Evolutionary conservation across 768 basidiomycete genomes (phyloP).

Genomic region (Bullera alba): DNA sequence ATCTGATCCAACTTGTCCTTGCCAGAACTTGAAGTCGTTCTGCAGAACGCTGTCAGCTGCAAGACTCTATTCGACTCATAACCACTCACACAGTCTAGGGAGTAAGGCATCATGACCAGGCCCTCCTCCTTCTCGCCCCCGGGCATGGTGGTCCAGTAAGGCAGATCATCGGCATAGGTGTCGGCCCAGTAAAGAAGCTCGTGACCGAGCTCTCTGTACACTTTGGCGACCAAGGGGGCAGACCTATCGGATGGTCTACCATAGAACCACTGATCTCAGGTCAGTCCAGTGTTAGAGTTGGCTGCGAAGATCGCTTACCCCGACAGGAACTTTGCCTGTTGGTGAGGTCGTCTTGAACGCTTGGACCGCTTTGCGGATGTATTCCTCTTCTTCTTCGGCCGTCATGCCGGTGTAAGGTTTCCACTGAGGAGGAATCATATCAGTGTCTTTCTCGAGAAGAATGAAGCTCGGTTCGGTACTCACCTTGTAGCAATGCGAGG

Average conservation of each 20-base stretch:
- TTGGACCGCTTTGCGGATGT: slow-evolving; percentile 25
- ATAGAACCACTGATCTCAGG: slow-evolving; percentile 12
- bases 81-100: slow-evolving; percentile 20
- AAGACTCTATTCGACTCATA: background rate
- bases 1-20: slow-evolving; percentile 18
- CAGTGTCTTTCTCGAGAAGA: background rate
- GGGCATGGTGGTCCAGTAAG: slow-evolving; percentile 26
- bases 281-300: background rate
- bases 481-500: slow-evolving; percentile 22
- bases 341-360: slow-evolving; percentile 24
- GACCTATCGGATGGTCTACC: slow-evolving; percentile 22
- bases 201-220: slow-evolving; percentile 33
- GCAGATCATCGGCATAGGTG: slow-evolving; percentile 35
- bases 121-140: slow-evolving; percentile 14
- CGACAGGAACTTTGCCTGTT: slow-evolving; percentile 19
- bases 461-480: background rate
- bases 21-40: slow-evolving; percentile 31
- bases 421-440: slow-evolving; percentile 12
- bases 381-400: slow-evolving; percentile 26
- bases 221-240: slow-evolving; percentile 24
- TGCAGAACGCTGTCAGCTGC: slow-evolving; percentile 1
- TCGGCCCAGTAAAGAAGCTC: slow-evolving; percentile 29
- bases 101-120: slow-evolving; percentile 33
- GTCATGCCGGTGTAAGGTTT: slow-evolving; percentile 11
- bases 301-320: slow-evolving; percentile 3